phyloP scores from a whole-genome alignment of 1,284 basidiomycete species.

The Pseudozyma sp. region DNA sequence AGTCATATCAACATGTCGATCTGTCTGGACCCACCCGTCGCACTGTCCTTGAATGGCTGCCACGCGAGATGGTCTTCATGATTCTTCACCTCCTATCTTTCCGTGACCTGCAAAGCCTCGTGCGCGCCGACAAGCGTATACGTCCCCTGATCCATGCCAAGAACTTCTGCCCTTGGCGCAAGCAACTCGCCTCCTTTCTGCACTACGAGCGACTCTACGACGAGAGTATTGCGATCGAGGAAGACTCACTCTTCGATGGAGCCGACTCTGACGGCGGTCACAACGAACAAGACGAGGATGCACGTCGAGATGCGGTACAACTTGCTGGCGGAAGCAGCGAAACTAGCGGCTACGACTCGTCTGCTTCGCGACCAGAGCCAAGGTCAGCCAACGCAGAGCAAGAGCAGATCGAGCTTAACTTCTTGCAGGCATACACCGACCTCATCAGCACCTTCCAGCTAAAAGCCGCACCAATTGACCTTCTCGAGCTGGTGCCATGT shows the following conservation, averaged over 20 bases:
- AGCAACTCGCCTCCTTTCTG: conserved; percentile 40
- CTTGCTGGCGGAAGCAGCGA: not conserved
- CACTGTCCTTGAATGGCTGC: conserved; percentile 61
- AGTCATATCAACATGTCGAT: conserved; percentile 43
- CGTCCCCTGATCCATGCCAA: conserved; percentile 50
- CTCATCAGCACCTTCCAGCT: conserved; percentile 37
- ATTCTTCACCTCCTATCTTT: conserved; percentile 51
- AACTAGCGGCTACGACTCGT: not conserved
- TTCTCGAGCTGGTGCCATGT: conserved; percentile 42
- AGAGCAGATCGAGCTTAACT: conserved; percentile 22
- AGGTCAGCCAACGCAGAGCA: conserved; percentile 14
- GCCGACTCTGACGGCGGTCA: conserved; percentile 12
- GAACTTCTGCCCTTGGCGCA: conserved; percentile 56
- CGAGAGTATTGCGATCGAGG: conserved; percentile 29
- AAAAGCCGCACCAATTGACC: conserved; percentile 36
- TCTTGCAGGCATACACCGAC: conserved; percentile 41
- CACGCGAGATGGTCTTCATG: conserved; percentile 54
- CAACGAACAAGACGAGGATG: conserved; percentile 3
- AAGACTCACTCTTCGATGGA: conserved; percentile 28
- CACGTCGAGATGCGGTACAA: conserved; percentile 1
- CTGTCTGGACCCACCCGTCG: conserved; percentile 42
- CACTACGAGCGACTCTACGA: conserved; percentile 41
- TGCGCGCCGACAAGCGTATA: conserved; percentile 50
- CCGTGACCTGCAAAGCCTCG: conserved; percentile 42
- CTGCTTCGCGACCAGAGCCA: not conserved